Base-by-base conservation (phyloP, 2,329 filamentous ascomycete genomes). In the Talaromyces albobiverticillius region DNA sequence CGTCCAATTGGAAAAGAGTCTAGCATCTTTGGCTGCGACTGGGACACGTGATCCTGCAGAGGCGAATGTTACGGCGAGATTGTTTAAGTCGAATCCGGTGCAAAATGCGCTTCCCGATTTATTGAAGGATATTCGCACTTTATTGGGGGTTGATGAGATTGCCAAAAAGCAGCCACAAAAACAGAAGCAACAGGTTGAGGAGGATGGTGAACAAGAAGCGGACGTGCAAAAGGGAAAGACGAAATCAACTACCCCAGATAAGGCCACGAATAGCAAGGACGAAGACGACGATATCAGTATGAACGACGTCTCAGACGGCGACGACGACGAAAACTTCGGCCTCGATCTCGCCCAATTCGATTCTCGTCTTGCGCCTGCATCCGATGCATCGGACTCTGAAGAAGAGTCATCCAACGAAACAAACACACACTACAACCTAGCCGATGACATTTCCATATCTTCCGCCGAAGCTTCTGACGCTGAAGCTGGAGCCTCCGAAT, bases 51-150 rank as follows among this genome's bases (percentile, higher is more conserved):
- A 78, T 54, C 58, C 71, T 0, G 77, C 79, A 1, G 72, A 76
- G 50, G 71, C 80, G 16, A 86, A 86, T 68, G 82, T 86, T 13
- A 71, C 77, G 45, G 83, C 81, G 13, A 70, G 83, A 50, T 59
- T 86, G 49, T 85, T 81, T 63, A 85, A 83, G 56, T 82, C 82
- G 13, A 79, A 76, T 51, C 81, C 80, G 1, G 81, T 84, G 11
- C 80, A 79, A 65, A 77, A 80, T 59, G 79, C 76, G 2, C 66
- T 85, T 41, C 74, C 76, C 20, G 72, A 72, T 32, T 71, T 79
- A 23, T 67, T 79, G 63, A 63, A 64, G 34, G 71, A 66, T 16
- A 69, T 79, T 53, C 66, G 68, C 18, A 64, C 62, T 47, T 53
- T 75, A 34, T 57, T 79, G 20, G 71, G 70, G 3, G 16, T 76